Base-by-base conservation (phyloP, 164 flowering plant species). In the Akebia trifoliata region DNA sequence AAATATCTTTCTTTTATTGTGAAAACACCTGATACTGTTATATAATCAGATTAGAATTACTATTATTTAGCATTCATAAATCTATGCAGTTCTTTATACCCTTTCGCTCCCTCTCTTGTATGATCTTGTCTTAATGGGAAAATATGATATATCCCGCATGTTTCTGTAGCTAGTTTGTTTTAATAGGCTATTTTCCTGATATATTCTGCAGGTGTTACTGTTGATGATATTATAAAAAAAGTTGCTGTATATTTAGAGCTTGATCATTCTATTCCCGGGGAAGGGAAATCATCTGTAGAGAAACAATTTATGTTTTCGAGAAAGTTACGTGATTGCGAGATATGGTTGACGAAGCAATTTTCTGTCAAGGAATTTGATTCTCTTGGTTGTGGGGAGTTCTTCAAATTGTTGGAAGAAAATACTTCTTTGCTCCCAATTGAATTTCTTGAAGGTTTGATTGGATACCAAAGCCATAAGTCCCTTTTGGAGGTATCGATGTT, bases 321-420 rank as follows among this genome's bases (percentile, higher is more conserved):
- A 62, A 79, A 67, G 60, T 72, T 89, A 14, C 68, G 36, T 45
- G 53, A 67, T 25, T 86, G 91, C 62, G 92, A 81, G 78, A 30
- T 15, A 29, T 86, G 95, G 95, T 63, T 93, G 45, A 57, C 65
- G 5, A 70, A 81, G 60, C 80, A 83, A 58, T 86, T 81, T 72
- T 69, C 74, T 29, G 84, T 83, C 8, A 70, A 76, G 49, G 76
- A 81, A 9, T 93, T 93, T 53, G 65, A 51, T 59, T 73, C 72
- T 54, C 77, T 93, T 59, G 99, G 97, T 28, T 63, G 73, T 76
- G 96, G 96, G 38, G 85, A 83, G 0, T 85, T 84, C 60, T 56
- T 73, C 54, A 62, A 30, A 1, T 90, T 93, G 65, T 42, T 93
- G 43, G 86, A 82, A 62, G 80, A 72, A 31, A 43, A 83, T 61